Evolutionary conservation across 345 rosid species (phyloP), one percentile per base, ranked within the genome.

Genomic region (Pistacia integerrima): DNA sequence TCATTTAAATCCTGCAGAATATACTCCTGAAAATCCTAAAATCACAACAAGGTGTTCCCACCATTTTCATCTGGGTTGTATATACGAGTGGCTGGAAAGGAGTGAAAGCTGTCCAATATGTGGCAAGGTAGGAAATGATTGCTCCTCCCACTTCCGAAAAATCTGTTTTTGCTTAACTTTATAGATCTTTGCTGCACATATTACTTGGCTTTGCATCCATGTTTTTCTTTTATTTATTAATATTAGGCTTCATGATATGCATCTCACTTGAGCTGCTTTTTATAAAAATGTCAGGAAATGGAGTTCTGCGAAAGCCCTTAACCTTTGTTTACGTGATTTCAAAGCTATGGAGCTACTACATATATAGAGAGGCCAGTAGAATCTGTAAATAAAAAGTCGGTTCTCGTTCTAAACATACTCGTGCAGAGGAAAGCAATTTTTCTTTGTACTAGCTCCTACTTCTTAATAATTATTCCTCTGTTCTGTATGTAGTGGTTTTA

Each of bases 11-110:
- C n/a, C 67, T 82, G 89, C 89, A 90, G 93, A 88, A 64, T 90
- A 88, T 78, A 87, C 91, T 22, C 74, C 79, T 0, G 93, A 90
- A 78, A 88, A 90, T 80, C 93, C 93, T 56, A 88, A 88, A 81
- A 88, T 90, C 59, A 82, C 78, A 8, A 81, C 91, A 17, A 72
- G 69, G 60, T 90, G 93, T 78, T 80, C 91, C 17, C 93, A 90
- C 80, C 91, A 90, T 81, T 90, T 86, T 80, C 93, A 90, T 80
- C 89, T 90, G 22, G 91, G 93, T 72, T 90, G 93, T 77, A 90
- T 90, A 71, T 90, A 90, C 56, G 93, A 90, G 48, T 90, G 93
- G 93, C 79, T 90, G 93, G 93, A 90, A 84, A 90, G 93, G 79
- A 90, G 93, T 72, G 93, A 88, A 73, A 88, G 74, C 22, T 90